phyloP scores from a whole-genome alignment of 225 moss, liverwort and hornwort species.

The Physcomitrellopsis africana region DNA sequence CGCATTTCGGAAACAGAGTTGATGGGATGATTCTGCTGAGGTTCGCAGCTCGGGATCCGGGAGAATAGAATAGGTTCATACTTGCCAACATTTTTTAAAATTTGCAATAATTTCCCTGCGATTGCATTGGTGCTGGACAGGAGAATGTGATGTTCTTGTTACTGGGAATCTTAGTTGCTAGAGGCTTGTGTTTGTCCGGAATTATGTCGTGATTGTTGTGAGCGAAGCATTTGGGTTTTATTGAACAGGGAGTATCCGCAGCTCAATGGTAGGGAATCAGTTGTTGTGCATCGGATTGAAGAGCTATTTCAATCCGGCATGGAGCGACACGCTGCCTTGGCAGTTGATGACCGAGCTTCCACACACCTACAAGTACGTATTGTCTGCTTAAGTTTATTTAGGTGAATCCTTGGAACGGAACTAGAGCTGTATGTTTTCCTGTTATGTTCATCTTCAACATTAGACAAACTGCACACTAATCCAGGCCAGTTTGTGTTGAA shows the following conservation, averaged over 20 bases:
- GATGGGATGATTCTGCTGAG: background rate
- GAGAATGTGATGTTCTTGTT: background rate
- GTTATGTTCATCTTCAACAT: background rate
- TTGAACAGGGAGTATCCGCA: constrained; percentile 66
- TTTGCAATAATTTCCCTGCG: background rate
- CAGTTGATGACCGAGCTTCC: constrained; percentile 63
- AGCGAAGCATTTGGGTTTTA: background rate
- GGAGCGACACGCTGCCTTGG: constrained; percentile 58
- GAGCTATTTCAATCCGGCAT: constrained; percentile 54
- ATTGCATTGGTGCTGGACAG: background rate
- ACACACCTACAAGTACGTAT: constrained; percentile 67
- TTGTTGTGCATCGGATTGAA: constrained; percentile 61
- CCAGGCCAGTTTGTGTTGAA: constrained; percentile 14
- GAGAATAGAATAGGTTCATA: background rate
- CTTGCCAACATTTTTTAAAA: background rate
- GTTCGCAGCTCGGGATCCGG: constrained; percentile 2
- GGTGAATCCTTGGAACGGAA: constrained; percentile 2
- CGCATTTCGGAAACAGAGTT: background rate
- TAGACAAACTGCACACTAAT: constrained; percentile 6
- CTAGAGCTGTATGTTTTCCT: background rate
- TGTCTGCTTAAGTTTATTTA: background rate
- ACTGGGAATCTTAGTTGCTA: background rate
- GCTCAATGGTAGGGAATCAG: constrained; percentile 61
- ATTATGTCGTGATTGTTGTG: constrained; percentile 4
- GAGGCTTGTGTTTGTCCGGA: background rate